These are phyloP conservation scores for Angomonas desouzai DNA, from an alignment of 208 protist genomes.

Conservation along the genomic window DNA sequence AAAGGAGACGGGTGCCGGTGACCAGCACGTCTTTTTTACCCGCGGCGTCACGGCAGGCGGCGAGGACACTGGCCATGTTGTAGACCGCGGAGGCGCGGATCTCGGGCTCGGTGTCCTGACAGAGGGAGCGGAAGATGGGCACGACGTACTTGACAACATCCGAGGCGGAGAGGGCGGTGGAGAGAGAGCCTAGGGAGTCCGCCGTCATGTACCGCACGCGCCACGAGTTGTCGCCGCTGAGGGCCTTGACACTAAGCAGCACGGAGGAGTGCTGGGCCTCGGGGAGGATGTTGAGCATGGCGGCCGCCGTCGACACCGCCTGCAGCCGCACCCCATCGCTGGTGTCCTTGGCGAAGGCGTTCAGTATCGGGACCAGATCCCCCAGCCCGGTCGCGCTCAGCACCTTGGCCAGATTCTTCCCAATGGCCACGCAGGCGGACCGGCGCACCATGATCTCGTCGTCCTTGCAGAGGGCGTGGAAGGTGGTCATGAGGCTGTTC, in stretches of 20 bases:
- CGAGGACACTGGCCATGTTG: constrained; percentile 70
- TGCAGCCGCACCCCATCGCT: constrained; percentile 97
- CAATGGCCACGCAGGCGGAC: constrained; percentile 90
- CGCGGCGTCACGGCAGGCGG: constrained; percentile 46
- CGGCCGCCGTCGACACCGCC: constrained; percentile 88
- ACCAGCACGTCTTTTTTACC: constrained; percentile 70
- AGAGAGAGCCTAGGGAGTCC: constrained; percentile 88
- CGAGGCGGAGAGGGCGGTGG: constrained; percentile 42
- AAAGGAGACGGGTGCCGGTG: constrained; percentile 63
- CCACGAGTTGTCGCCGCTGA: constrained; percentile 94
- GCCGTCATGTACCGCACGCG: constrained; percentile 98
- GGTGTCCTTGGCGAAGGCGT: constrained; percentile 86
- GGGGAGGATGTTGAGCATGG: constrained; percentile 83
- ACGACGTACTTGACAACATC: constrained; percentile 64
- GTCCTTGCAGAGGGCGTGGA: constrained; percentile 91
- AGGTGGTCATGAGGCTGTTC: constrained; percentile 54
- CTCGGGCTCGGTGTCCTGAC: constrained; percentile 80
- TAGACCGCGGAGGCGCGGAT: constrained; percentile 83
- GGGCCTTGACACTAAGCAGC: constrained; percentile 66
- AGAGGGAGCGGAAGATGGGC: constrained; percentile 69
- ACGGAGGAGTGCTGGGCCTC: constrained; percentile 79
- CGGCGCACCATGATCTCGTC: constrained; percentile 98
- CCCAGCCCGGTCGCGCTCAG: constrained; percentile 53
- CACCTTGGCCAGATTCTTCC: constrained; percentile 65
- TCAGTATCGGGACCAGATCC: constrained; percentile 91